phyloP scores from a whole-genome alignment of 2,329 filamentous ascomycete species.

The Microascus cirrosus region DNA sequence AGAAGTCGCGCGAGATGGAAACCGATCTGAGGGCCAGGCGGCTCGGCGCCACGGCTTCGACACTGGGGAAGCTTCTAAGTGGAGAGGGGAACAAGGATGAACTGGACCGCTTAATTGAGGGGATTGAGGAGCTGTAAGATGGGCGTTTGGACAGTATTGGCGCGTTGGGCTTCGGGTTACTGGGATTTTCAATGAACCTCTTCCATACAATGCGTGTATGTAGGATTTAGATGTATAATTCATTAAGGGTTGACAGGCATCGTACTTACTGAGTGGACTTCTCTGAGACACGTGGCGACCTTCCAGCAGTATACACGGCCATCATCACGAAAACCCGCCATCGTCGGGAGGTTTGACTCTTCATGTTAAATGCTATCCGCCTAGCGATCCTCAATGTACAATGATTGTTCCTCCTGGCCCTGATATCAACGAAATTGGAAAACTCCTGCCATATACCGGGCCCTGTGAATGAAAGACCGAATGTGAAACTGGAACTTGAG shows the following conservation, averaged over 20 bases:
- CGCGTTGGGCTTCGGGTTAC: background rate
- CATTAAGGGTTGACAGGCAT: background rate
- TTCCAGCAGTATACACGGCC: background rate
- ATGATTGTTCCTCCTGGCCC: background rate
- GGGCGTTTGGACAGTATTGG: background rate
- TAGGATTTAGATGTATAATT: background rate
- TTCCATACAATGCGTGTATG: background rate
- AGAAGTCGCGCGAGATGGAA: conserved; percentile 74
- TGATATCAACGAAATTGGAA: background rate
- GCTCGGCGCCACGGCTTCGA: conserved; percentile 21
- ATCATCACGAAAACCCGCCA: background rate
- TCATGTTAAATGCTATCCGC: background rate
- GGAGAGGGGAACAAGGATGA: conserved; percentile 21
- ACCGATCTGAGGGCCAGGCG: conserved; percentile 54
- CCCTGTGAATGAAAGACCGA: background rate
- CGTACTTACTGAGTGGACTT: background rate
- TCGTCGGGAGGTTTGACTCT: background rate
- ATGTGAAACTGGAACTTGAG: background rate
- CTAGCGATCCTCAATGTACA: background rate
- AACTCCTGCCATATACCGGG: background rate
- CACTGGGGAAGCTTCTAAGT: conserved; percentile 27
- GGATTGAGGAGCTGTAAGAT: conserved; percentile 43
- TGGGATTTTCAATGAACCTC: background rate
- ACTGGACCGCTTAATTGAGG: conserved; percentile 40
- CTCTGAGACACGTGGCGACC: background rate